These are phyloP conservation scores for Chytridium lagenaria DNA, from an alignment of 371 early-diverging fungal species.

Conservation along the genomic window DNA sequence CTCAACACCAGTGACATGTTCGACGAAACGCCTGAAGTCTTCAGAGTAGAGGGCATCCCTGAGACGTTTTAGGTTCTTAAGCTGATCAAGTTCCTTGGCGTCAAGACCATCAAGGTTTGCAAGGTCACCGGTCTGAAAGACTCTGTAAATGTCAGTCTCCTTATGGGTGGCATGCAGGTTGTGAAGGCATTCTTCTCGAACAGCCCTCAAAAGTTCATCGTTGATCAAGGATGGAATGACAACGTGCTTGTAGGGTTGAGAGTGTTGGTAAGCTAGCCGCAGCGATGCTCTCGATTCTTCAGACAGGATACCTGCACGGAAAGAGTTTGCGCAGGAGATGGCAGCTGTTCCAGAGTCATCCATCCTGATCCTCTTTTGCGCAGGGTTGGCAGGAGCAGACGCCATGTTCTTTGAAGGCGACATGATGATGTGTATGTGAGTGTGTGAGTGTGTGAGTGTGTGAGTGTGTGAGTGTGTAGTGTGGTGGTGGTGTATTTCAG, in stretches of 20 bases:
- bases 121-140: conserved; percentile 77
- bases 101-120: conserved; percentile 79
- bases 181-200: conserved; percentile 67
- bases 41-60: conserved; percentile 74
- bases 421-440: too few species aligned
- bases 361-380: conserved; percentile 1
- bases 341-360: not conserved
- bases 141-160: conserved; percentile 81
- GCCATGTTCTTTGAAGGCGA: not conserved
- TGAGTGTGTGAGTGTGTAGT: too few species aligned
- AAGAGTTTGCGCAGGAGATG: not conserved
- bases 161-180: conserved; percentile 71
- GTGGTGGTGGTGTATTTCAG: not conserved
- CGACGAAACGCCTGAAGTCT: conserved; percentile 71
- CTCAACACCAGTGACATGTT: conserved; percentile 69
- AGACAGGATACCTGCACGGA: not conserved
- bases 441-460: too few species aligned
- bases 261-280: not conserved
- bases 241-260: conserved; percentile 67
- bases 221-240: conserved; percentile 64
- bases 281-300: not conserved
- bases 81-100: conserved; percentile 55
- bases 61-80: conserved; percentile 61
- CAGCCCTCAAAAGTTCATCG: conserved; percentile 64
- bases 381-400: not conserved